Conservation (phyloP, 805 yeast genomes). For the Saccharomycopsis lassenensis region DNA sequence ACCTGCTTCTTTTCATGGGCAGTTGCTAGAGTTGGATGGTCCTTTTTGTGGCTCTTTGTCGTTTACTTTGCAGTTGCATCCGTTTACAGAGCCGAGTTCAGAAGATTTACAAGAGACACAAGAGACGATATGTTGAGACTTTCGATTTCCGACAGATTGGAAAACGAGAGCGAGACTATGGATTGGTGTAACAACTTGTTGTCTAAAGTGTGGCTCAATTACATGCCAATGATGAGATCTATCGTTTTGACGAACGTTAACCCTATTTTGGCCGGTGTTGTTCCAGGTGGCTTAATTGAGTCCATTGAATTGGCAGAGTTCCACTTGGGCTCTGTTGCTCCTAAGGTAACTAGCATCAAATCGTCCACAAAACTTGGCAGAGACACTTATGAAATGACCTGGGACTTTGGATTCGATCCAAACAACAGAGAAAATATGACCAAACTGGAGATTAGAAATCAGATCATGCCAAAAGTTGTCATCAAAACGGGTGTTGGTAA, state of each 20-base stretch:
- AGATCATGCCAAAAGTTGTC: constrained; percentile 71
- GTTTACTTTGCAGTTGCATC: constrained; percentile 53
- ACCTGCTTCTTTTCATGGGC: constrained; percentile 66
- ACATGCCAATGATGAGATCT: constrained; percentile 77
- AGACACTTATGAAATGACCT: constrained; percentile 68
- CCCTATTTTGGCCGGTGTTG: constrained; percentile 53
- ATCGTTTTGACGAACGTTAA: constrained; percentile 64
- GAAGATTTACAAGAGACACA: constrained; percentile 63
- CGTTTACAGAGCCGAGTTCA: constrained; percentile 59
- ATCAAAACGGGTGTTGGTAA: constrained; percentile 75
- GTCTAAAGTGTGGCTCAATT: constrained; percentile 77
- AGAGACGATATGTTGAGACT: constrained; percentile 68
- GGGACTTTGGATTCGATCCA: constrained; percentile 75
- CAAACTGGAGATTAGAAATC: constrained; percentile 55
- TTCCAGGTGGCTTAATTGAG: constrained; percentile 78
- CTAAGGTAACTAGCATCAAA: constrained; percentile 58
- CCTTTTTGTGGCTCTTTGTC: constrained; percentile 49
- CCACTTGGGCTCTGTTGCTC: constrained; percentile 73
- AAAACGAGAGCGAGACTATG: constrained; percentile 59
- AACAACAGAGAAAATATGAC: constrained; percentile 81
- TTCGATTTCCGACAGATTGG: constrained; percentile 51
- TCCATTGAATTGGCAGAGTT: constrained; percentile 64
- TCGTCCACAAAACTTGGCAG: constrained; percentile 62
- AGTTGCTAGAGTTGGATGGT: constrained; percentile 51
- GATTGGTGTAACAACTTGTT: constrained; percentile 71